Evolutionary conservation across 441 rosid genomes (phyloP), one percentile per base, ranked within the genome.

Genomic region (Adansonia gregorii): DNA sequence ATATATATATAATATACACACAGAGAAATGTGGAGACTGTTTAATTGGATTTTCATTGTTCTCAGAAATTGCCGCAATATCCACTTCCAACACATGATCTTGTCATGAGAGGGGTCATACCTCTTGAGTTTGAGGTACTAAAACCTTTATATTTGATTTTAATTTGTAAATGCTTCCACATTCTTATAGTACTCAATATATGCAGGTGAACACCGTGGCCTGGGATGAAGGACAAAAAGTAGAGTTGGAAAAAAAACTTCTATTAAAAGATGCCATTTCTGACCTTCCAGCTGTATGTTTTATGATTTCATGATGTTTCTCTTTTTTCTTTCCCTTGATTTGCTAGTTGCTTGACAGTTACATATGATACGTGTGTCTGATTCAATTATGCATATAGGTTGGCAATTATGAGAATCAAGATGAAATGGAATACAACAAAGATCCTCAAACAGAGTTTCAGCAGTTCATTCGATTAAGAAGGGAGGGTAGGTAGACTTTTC

Each of bases 41-140:
- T 77, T 75, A 24, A 74, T 1, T 27, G 46, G 39, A 20, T 45
- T 63, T 71, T 78, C 39, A 6, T 6, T 43, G 77, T 58, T 76
- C 76, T 75, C 87, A 94, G 95, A 87, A 20, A 35, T 77, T 93
- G 78, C 98, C 98, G 22, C 97, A 79, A 8, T 94, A 82, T 68
- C 92, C 98, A 2, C 89, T 88, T 67, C 98, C 98, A 17, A 94
- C 97, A 1, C 97, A 94, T 83, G 90, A 93, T 83, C 89, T 90
- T 54, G 82, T 87, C n/a, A 61, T 80, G 4, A 85, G 94, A 78
- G 97, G 95, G 17, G 77, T 70, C 22, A 79, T 83, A n/a, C 97
- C 97, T 12, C 9, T 60, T 7, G 88, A 89, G 65, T 94, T 94
- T 83, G 89, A 87, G 90, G 97, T 93, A 86, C 27, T 72, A 0